phyloP scores from a whole-genome alignment of 768 basidiomycete genomes.

The Suillus bovinus region DNA sequence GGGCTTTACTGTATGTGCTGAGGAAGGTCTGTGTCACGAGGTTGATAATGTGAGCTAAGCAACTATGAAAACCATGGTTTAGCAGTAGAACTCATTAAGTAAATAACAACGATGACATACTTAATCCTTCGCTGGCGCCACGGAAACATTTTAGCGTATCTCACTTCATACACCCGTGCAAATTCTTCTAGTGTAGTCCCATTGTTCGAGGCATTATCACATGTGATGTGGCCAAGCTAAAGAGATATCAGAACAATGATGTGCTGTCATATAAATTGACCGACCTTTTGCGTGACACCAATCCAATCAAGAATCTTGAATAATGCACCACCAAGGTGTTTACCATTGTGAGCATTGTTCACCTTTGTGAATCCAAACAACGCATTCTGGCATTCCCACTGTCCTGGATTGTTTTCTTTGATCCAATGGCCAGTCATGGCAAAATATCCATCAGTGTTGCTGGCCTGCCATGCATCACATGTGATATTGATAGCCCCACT shows the following conservation, averaged over 20 bases:
- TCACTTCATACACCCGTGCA: background rate
- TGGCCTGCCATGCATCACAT: background rate
- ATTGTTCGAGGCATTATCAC: background rate
- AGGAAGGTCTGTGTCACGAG: background rate
- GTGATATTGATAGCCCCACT: background rate
- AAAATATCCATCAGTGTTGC: background rate
- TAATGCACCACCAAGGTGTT: background rate
- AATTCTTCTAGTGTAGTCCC: background rate
- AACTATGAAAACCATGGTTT: background rate
- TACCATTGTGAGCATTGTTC: background rate
- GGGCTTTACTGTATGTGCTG: background rate
- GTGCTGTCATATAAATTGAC: background rate
- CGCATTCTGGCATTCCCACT: background rate
- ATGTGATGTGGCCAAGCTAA: constrained; percentile 1
- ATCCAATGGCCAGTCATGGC: background rate
- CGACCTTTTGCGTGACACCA: background rate
- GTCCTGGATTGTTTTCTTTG: background rate
- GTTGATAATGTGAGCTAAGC: background rate
- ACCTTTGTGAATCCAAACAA: background rate
- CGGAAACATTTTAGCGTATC: background rate
- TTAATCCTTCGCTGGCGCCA: background rate
- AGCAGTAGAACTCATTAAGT: background rate
- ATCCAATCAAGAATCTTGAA: background rate
- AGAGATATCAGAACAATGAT: background rate
- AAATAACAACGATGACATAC: background rate